A percentile compares a stretch with the other conserved stretches of the same genome.
Conservation (phyloP, 176 grass and related monocot genomes). For the Oryza nivara region DNA sequence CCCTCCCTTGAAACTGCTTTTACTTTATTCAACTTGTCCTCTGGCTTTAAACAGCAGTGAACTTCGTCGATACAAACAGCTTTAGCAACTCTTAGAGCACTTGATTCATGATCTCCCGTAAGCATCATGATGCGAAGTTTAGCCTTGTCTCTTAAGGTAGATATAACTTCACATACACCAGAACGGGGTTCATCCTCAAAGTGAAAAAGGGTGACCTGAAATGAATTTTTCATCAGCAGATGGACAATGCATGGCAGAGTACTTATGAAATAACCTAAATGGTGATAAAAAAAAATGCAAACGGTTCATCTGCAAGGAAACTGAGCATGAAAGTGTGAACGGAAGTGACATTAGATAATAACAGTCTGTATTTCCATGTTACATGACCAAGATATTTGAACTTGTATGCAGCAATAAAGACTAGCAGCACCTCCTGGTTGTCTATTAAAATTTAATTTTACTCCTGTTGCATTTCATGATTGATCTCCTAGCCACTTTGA, state of each 20-base stretch:
- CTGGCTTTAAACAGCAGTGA: slow-evolving; percentile 79
- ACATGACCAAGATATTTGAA: neutral
- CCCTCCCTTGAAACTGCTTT: slow-evolving; percentile 84
- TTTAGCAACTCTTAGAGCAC: slow-evolving; percentile 87
- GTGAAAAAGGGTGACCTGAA: slow-evolving; percentile 92
- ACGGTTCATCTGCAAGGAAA: neutral
- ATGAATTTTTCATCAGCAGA: neutral
- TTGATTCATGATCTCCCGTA: slow-evolving; percentile 94
- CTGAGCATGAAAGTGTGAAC: neutral
- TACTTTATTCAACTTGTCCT: slow-evolving; percentile 95
- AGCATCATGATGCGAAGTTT: slow-evolving; percentile 97
- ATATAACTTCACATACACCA: slow-evolving; percentile 88
- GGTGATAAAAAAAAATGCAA: slow-evolving; percentile 4
- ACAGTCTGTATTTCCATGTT: neutral
- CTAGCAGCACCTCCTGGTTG: neutral
- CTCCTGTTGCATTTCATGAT: neutral
- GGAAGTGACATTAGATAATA: neutral
- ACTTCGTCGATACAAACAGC: slow-evolving; percentile 91
- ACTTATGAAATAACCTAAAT: slow-evolving; percentile 19
- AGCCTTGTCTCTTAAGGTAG: slow-evolving; percentile 74
- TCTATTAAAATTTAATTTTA: neutral
- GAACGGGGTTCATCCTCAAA: slow-evolving; percentile 91
- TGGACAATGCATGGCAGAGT: slow-evolving; percentile 11
- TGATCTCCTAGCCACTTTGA: neutral
- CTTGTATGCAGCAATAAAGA: slow-evolving; percentile 6